These are phyloP conservation scores for Leishmania major DNA, from an alignment of 208 protist species.

Conservation along the genomic window DNA sequence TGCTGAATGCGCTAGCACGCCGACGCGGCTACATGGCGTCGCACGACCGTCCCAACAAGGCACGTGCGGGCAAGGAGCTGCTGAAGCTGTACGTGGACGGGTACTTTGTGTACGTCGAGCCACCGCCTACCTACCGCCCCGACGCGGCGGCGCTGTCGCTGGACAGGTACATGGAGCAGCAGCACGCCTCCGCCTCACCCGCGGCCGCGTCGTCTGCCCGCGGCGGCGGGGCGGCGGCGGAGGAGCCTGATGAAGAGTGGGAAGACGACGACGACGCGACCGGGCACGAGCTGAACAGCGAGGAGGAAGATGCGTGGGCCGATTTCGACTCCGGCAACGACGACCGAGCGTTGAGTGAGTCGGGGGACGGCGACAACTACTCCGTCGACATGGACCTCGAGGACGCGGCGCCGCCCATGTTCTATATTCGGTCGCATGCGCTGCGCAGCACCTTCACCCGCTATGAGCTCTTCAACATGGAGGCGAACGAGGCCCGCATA, in stretches of 20 bases:
- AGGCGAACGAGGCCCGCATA: constrained; percentile 62
- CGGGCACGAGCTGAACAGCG: constrained; percentile 53
- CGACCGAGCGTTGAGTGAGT: constrained; percentile 31
- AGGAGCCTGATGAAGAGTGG: constrained; percentile 28
- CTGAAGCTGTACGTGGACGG: constrained; percentile 96
- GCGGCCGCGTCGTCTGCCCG: background rate
- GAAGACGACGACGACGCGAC: constrained; percentile 41
- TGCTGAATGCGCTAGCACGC: constrained; percentile 81
- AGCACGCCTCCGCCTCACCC: constrained; percentile 8
- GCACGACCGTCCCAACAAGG: constrained; percentile 94
- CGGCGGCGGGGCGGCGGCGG: constrained; percentile 3
- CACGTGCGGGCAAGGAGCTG: constrained; percentile 91
- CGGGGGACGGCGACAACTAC: constrained; percentile 32
- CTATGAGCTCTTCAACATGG: constrained; percentile 81
- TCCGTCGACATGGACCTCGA: constrained; percentile 41
- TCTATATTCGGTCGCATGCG: constrained; percentile 65
- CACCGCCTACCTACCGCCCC: constrained; percentile 70
- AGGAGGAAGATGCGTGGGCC: constrained; percentile 77
- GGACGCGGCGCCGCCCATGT: constrained; percentile 51
- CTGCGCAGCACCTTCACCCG: constrained; percentile 51
- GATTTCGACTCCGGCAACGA: constrained; percentile 61
- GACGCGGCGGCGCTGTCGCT: constrained; percentile 32
- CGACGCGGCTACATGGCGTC: constrained; percentile 95
- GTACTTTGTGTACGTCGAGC: constrained; percentile 78
- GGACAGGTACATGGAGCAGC: constrained; percentile 22